A percentile compares a stretch with the other conserved stretches of the same genome.
Evolutionary conservation across 2,329 filamentous ascomycete species (phyloP).

Genomic region (Nemania sp.): DNA sequence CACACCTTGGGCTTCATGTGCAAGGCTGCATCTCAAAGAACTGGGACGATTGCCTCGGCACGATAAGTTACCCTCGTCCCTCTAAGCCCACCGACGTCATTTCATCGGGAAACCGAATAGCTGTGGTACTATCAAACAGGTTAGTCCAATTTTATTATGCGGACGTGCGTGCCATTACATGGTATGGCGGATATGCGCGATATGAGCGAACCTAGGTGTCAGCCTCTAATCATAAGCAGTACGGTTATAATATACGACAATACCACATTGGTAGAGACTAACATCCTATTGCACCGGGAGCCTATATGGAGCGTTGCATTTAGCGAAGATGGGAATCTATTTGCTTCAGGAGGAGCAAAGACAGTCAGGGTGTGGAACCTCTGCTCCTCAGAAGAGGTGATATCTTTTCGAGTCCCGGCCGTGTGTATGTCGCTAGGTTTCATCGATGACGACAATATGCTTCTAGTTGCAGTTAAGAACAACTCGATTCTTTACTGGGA

Average conservation of each 20-base stretch:
- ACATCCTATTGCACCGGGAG: conserved; percentile 26
- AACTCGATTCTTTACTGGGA: conserved; percentile 19
- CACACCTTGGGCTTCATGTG: conserved; percentile 27
- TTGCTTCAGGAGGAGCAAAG: conserved; percentile 24
- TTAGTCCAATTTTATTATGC: neutral
- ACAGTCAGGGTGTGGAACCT: conserved; percentile 25
- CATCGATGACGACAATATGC: conserved; percentile 11
- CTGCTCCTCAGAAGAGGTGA: conserved; percentile 4
- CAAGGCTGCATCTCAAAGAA: conserved; percentile 11
- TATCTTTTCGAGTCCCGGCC: conserved; percentile 14
- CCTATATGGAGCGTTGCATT: conserved; percentile 29
- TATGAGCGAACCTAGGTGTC: neutral
- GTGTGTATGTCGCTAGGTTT: conserved; percentile 20
- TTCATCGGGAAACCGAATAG: conserved; percentile 17
- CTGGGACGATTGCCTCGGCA: conserved; percentile 34
- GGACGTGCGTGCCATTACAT: neutral
- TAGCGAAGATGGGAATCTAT: conserved; percentile 12
- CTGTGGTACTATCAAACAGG: conserved; percentile 23
- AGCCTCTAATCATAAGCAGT: neutral
- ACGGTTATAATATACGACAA: conserved; percentile 30
- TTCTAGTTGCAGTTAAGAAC: conserved; percentile 4
- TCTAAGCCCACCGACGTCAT: conserved; percentile 11
- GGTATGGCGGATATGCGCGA: neutral
- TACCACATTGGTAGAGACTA: conserved; percentile 24
- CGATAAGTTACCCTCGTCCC: conserved; percentile 23